phyloP scores from a whole-genome alignment of 2,329 filamentous ascomycete species.

The Canariomyces notabilis region DNA sequence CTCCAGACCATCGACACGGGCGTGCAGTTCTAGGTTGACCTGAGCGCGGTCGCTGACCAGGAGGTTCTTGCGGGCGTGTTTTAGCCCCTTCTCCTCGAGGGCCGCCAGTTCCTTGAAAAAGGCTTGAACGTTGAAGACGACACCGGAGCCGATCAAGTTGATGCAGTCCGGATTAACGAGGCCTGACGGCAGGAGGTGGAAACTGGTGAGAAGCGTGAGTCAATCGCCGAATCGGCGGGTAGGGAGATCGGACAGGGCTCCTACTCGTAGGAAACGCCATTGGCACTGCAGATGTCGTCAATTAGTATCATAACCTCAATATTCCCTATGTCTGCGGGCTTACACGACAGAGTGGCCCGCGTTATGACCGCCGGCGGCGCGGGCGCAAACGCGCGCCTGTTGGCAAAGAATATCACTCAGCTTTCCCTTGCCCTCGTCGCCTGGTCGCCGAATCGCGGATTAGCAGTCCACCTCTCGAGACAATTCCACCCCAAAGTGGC shows the following conservation, averaged over 20 bases:
- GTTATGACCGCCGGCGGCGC: constrained; percentile 57
- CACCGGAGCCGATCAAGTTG: constrained; percentile 69
- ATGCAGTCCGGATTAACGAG: constrained; percentile 65
- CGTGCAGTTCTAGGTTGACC: constrained; percentile 59
- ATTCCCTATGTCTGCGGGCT: constrained; percentile 2
- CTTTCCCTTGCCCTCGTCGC: constrained; percentile 42
- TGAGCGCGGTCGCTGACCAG: constrained; percentile 59
- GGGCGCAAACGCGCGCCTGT: constrained; percentile 50
- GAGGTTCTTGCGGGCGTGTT: constrained; percentile 51
- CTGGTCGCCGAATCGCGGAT: constrained; percentile 6
- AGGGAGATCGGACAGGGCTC: background rate
- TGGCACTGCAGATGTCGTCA: constrained; percentile 25
- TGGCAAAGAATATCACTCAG: constrained; percentile 53
- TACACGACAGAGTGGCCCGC: constrained; percentile 47
- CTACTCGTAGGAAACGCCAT: constrained; percentile 32
- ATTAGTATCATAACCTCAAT: constrained; percentile 11
- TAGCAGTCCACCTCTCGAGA: background rate
- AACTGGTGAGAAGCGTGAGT: constrained; percentile 35
- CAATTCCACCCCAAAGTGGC: background rate
- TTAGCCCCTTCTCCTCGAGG: constrained; percentile 55
- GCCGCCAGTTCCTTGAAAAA: constrained; percentile 63
- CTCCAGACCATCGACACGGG: constrained; percentile 62
- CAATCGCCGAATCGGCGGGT: constrained; percentile 8
- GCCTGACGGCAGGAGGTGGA: constrained; percentile 63
- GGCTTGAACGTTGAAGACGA: constrained; percentile 56